Base-by-base conservation (phyloP, 805 yeast genomes). In the Kodamaea kaohsiungensis region DNA sequence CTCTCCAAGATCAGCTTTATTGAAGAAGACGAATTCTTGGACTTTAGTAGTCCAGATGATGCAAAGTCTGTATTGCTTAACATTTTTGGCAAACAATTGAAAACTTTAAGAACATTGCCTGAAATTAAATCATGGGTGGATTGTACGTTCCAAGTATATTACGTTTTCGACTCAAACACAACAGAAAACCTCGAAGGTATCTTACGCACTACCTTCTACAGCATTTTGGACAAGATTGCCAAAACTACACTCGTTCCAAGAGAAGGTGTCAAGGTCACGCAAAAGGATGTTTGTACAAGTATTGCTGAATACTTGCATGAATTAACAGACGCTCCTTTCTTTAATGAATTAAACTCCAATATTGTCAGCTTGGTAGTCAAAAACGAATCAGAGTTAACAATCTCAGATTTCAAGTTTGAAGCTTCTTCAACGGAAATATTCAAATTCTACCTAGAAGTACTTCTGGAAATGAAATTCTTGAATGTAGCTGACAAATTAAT, bases 111-210 rank as follows among this genome's bases (percentile, higher is more conserved):
- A 18, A 52, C 59, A 12, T 37, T 60, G 27, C 62, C 54, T 1
- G 66, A 61, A 53, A 65, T 62, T 48, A 53, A 53, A 7, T 52
- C 49, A 8, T 65, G 65, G 1, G 56, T 66, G 1, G 57, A 59
- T n/a, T 70, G 72, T 46, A 48, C 64, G 10, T 46, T 52, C 15
- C 49, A 48, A 15, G 58, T 63, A 8, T 57, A 53, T 46, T 40
- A 47, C 17, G 30, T 56, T 5, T 69, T 69, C 40, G 50, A 53
- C 10, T 22, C 38, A 22, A 40, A 49, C 8, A 16, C 48, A 3
- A 38, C 51, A 6, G 49, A 46, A 17, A 22, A 46, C 2, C 30
- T 57, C 3, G 39, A 38, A 7, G 46, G 39, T 25, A 33, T 25
- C 10, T 46, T 57, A 3, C 52, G 37, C 13, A 25, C 46, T n/a